Percentiles rank a stretch among this genome's conserved stretches.
These are phyloP conservation scores for Nothophaeocryptopus gaeumannii DNA, from an alignment of 2,329 filamentous ascomycete genomes.

Conservation along the genomic window DNA sequence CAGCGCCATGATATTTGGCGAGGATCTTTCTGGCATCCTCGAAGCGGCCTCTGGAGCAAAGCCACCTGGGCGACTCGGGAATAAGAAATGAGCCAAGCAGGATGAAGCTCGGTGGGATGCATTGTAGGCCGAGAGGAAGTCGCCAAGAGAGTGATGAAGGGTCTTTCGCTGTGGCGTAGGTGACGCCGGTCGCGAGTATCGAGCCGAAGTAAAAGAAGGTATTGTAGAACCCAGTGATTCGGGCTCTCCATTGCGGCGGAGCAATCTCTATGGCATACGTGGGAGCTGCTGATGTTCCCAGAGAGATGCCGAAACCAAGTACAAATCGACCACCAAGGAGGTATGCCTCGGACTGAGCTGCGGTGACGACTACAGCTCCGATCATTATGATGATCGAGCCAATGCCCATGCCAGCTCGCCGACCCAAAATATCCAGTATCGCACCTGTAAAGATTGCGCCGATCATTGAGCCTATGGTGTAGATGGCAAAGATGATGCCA, in stretches of 20 bases:
- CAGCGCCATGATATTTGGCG: slow-evolving; percentile 16
- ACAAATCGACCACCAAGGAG: slow-evolving; percentile 17
- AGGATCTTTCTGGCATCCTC: slow-evolving; percentile 17
- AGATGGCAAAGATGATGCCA: slow-evolving; percentile 51
- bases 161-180: slow-evolving; percentile 21
- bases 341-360: slow-evolving; percentile 9
- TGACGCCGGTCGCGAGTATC: slow-evolving; percentile 23
- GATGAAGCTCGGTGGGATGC: slow-evolving; percentile 17
- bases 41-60: slow-evolving; percentile 14
- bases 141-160: slow-evolving; percentile 22
- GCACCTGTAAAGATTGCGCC: slow-evolving; percentile 46
- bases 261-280: slow-evolving; percentile 18
- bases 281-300: slow-evolving; percentile 16
- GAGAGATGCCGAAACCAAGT: slow-evolving; percentile 19
- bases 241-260: slow-evolving; percentile 17
- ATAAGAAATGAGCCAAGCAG: slow-evolving; percentile 13
- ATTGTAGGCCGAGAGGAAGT: slow-evolving; percentile 23
- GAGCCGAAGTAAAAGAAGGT: slow-evolving; percentile 12
- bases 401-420: slow-evolving; percentile 10
- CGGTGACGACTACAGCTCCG: slow-evolving; percentile 9
- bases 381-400: slow-evolving; percentile 13
- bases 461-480: slow-evolving; percentile 47
- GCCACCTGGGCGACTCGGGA: slow-evolving; percentile 17
- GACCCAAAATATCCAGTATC: slow-evolving; percentile 24
- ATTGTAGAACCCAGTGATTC: slow-evolving; percentile 18